Base-by-base conservation (phyloP, 139 green algal species). In the Micromonas pusilla region DNA sequence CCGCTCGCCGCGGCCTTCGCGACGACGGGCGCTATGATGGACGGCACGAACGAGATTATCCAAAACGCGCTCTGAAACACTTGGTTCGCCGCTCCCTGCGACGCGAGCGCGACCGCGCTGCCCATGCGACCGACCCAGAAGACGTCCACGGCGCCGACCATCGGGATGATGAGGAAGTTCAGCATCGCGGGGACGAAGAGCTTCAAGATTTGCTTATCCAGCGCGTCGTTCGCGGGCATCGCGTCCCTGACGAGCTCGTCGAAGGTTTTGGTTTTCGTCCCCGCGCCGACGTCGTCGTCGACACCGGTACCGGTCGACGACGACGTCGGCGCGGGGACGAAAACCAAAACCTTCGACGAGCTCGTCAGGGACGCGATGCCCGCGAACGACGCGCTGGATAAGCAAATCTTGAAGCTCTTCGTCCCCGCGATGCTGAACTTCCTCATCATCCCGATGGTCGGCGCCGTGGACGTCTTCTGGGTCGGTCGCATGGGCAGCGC, bases 31-130 rank as follows among this genome's bases (percentile, higher is more conserved):
- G 76, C 53, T 4, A 81, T 31, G 39, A 81, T 28, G 45, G 23
- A 54, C 25, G 76, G 76, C 16, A 81, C 38, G 65, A 81, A 81
- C n/a, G n/a, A 75, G n/a, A 81, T 81, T 19, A 81, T 76, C 76
- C 76, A 81, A 70, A 81, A 81, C 23, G 76, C 66, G 25, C 25
- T 60, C 25, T 57, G 45, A 54, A 81, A 81, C 16, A 80, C 74
- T 64, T 80, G 74, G 52, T 81, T 81, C 26, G 76, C 76, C 3
- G 76, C 76, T 16, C 66, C 76, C 70, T 76, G 64, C 66, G 66
- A 64, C 28, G 76, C 76, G 32, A 81, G 66, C 76, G 76, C 26
- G 25, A 70, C 45, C 16, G 76, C 65, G 32, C 70, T 37, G 30
- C 45, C 76, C 76, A 76, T 52, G 20, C 65, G 52, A 52, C 76